Base-by-base conservation (phyloP, 2,329 filamentous ascomycete genomes). In the Ampelomyces quisqualis region DNA sequence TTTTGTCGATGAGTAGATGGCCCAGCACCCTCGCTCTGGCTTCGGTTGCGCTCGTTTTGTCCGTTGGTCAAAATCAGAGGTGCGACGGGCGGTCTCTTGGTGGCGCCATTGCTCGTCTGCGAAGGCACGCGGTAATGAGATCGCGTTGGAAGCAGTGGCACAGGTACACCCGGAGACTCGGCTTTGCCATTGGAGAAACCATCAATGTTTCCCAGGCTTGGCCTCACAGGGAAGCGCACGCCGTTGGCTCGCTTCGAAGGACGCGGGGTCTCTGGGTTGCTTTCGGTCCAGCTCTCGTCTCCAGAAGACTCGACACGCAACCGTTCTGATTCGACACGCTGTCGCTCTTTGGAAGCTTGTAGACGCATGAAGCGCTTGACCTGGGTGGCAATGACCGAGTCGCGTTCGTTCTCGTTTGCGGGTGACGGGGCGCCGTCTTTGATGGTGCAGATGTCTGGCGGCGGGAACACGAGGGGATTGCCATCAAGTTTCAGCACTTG, bases 401-500 rank as follows among this genome's bases (percentile, higher is more conserved):
- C 80, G 55, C 77, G 77, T 63, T 83, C 79, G 45, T 79, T 79
- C 36, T 81, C 79, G 18, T 75, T 76, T 55, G 77, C 71, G 13
- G 73, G 70, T 23, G 73, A 72, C 8, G 67, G 65, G 2, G 63
- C 55, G 39, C 67, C 67, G 49, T 68, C 65, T 34, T 57, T 61
- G 49, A 74, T 67, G 22, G 65, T 64, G 55, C 65, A 70, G 21
- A 71, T 64, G 7, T 76, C 72, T 2, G 65, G 64, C 5, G 74
- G 85, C 3, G 90, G 90, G 56, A 91, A 91, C 43, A 78, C 80
- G 43, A 96, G 79, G 7, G 88, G 88, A 56, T 96, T 96, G 31
- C 89, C 89, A 43, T 91, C 86, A 23, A 96, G 81, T 67, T 95
- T 95, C 41, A 97, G 76, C 52, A 94, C 86, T 63, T 91, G 88